Conservation (phyloP, 352 stramenopile species). For the Sclerospora graminicola region DNA sequence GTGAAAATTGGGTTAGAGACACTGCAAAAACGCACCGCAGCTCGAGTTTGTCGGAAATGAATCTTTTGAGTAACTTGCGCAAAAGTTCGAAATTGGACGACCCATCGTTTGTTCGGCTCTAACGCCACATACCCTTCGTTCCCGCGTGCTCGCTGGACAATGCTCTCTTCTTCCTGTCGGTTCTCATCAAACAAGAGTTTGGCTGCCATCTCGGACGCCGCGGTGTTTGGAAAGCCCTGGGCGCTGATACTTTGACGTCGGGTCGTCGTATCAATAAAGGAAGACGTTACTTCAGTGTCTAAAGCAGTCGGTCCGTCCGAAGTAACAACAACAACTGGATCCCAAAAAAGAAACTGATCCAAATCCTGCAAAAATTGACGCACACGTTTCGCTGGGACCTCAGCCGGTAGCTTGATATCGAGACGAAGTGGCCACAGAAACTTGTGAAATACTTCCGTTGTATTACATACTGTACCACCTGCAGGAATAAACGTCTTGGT, state of each 20-base stretch:
- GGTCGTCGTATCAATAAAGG: conserved; percentile 20
- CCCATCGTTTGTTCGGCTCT: conserved; percentile 33
- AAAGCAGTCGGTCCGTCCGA: conserved; percentile 14
- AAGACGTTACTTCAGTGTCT: conserved; percentile 12
- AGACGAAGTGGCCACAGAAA: conserved; percentile 46
- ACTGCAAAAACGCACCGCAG: conserved; percentile 17
- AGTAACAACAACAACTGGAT: conserved; percentile 19
- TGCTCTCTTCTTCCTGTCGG: conserved; percentile 33
- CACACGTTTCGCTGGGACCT: conserved; percentile 22
- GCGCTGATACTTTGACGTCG: conserved; percentile 8
- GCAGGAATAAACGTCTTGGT: conserved; percentile 62
- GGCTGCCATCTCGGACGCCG: conserved; percentile 7
- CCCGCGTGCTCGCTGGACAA: conserved; percentile 37
- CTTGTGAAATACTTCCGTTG: conserved; percentile 39
- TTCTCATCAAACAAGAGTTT: conserved; percentile 41
- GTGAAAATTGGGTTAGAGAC: background rate
- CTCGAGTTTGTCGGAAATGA: conserved; percentile 40
- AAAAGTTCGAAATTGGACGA: conserved; percentile 48
- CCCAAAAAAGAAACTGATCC: conserved; percentile 41
- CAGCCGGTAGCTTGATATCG: conserved; percentile 31
- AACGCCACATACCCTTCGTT: conserved; percentile 44
- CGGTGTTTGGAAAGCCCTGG: conserved; percentile 1
- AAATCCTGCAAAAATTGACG: conserved; percentile 57
- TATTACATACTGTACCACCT: conserved; percentile 35
- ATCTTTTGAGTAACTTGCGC: conserved; percentile 32